Conservation (phyloP, 2,329 filamentous ascomycete genomes). For the Fusarium sp. region DNA sequence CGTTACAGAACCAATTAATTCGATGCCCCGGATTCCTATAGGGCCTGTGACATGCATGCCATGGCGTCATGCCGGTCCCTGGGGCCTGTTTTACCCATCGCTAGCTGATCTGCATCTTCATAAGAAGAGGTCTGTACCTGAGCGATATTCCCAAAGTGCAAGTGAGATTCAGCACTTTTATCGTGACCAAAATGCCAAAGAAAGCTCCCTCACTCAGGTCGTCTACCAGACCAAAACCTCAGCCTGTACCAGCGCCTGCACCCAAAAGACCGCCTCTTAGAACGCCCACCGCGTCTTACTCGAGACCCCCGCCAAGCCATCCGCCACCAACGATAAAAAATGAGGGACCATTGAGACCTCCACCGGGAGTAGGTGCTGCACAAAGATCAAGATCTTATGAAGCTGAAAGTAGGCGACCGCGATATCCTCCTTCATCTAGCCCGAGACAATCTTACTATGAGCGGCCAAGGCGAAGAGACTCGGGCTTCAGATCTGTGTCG, state of each 20-base stretch:
- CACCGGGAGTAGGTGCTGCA: background rate
- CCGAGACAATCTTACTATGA: constrained; percentile 27
- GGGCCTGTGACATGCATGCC: constrained; percentile 19
- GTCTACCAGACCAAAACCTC: constrained; percentile 29
- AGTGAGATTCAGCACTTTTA: background rate
- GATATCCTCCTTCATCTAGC: constrained; percentile 8
- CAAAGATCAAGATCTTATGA: constrained; percentile 37
- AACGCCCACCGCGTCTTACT: background rate
- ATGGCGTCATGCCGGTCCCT: constrained; percentile 38
- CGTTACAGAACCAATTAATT: constrained; percentile 27
- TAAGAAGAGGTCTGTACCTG: constrained; percentile 5
- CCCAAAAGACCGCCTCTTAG: constrained; percentile 17
- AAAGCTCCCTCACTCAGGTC: constrained; percentile 21
- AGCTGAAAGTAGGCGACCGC: constrained; percentile 16
- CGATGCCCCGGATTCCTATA: constrained; percentile 21
- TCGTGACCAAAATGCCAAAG: constrained; percentile 24
- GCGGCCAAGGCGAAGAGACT: constrained; percentile 15
- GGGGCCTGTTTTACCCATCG: background rate
- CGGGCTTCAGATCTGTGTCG: constrained; percentile 27
- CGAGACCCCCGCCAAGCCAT: constrained; percentile 28
- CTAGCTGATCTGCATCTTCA: background rate
- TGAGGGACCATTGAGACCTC: constrained; percentile 5
- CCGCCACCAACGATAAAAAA: background rate
- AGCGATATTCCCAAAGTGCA: background rate
- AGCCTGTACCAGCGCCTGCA: constrained; percentile 13